Percentiles rank a stretch among this genome's conserved stretches.
phyloP scores from a whole-genome alignment of 352 stramenopile species.

The Paralagenidium karlingii region DNA sequence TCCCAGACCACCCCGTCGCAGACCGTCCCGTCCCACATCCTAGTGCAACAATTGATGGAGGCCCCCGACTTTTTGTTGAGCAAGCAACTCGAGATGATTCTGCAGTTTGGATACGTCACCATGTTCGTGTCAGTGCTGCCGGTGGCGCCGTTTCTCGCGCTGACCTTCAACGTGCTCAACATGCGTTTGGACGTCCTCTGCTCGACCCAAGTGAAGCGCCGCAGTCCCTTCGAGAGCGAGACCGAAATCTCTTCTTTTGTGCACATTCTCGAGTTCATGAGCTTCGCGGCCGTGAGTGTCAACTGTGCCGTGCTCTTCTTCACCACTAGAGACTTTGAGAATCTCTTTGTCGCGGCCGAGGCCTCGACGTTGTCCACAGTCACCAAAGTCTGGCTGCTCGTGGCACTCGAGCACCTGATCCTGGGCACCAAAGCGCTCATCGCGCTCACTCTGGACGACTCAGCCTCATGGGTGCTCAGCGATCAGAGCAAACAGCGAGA shows the following conservation, averaged over 20 bases:
- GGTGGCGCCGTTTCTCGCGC: slow-evolving; percentile 74
- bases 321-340: slow-evolving; percentile 49
- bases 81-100: slow-evolving; percentile 69
- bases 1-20: not conserved
- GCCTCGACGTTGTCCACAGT: slow-evolving; percentile 17
- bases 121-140: slow-evolving; percentile 90
- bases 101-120: slow-evolving; percentile 91
- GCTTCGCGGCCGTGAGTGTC: slow-evolving; percentile 71
- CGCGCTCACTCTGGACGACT: slow-evolving; percentile 52
- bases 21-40: slow-evolving; percentile 23
- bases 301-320: slow-evolving; percentile 70
- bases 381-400: slow-evolving; percentile 42
- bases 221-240: slow-evolving; percentile 61
- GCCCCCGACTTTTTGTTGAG: slow-evolving; percentile 51
- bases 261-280: slow-evolving; percentile 84
- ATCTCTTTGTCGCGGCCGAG: not conserved
- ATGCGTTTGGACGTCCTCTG: slow-evolving; percentile 77
- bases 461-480: slow-evolving; percentile 54
- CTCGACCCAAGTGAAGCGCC: slow-evolving; percentile 55
- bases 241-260: slow-evolving; percentile 87
- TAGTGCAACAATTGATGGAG: slow-evolving; percentile 63
- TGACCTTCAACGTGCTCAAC: slow-evolving; percentile 81
- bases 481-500: slow-evolving; percentile 33
- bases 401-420: slow-evolving; percentile 53
- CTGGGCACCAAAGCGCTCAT: slow-evolving; percentile 50